These are phyloP conservation scores for Agrocybe praecox DNA, from an alignment of 768 basidiomycete genomes.

Conservation along the genomic window DNA sequence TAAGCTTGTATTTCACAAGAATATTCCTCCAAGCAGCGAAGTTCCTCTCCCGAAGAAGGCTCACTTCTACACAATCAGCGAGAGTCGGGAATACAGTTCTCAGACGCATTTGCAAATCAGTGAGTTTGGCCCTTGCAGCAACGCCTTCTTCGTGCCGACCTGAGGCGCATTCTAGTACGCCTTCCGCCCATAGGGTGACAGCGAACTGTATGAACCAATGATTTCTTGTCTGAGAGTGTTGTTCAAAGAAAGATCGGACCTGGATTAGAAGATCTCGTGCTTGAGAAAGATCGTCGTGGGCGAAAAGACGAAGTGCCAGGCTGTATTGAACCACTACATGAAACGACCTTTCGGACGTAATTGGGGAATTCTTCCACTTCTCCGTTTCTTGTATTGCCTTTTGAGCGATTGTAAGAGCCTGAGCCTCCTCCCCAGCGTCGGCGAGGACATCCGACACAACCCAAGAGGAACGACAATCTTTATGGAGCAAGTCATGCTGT, in stretches of 20 bases:
- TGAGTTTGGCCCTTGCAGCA: background rate
- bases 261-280: background rate
- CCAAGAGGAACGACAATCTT: too few relatives aligned
- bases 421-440: background rate
- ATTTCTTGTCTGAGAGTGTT: background rate
- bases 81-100: background rate
- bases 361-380: background rate
- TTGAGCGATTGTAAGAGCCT: background rate
- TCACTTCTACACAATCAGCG: background rate
- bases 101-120: background rate
- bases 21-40: too few relatives aligned
- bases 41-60: too few relatives aligned
- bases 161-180: constrained; percentile 4
- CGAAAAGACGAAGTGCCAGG: background rate
- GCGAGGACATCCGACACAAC: background rate
- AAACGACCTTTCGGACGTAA: background rate
- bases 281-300: background rate
- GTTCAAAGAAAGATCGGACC: background rate
- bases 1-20: too few relatives aligned
- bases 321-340: background rate
- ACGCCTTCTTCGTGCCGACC: constrained; percentile 10
- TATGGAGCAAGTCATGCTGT: too few relatives aligned
- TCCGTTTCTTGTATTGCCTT: background rate
- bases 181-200: background rate
- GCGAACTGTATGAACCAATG: background rate